Conservation (phyloP, 805 yeast species). For the Cyberlindnera bimundalis region DNA sequence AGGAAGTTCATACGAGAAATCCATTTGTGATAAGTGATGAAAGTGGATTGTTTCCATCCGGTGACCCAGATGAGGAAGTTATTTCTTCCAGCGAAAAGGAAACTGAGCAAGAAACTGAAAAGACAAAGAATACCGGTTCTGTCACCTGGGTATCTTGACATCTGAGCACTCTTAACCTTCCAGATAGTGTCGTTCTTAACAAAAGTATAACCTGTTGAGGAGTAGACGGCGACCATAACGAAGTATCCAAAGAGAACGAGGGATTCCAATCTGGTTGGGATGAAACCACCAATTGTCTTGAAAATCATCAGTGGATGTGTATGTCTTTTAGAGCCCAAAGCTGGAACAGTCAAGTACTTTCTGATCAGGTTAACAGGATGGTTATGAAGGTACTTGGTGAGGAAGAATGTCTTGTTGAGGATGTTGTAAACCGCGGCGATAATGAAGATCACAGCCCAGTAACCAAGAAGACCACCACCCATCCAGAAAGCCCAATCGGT, state of each 20-base stretch:
- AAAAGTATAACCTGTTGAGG: constrained; percentile 20
- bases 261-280: constrained; percentile 27
- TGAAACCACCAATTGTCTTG: constrained; percentile 19
- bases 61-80: constrained; percentile 60
- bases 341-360: constrained; percentile 19
- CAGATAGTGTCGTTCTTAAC: constrained; percentile 21
- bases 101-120: constrained; percentile 46
- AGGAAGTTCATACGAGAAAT: constrained; percentile 43
- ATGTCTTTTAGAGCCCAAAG: constrained; percentile 19
- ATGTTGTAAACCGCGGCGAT: constrained; percentile 34
- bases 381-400: constrained; percentile 16
- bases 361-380: constrained; percentile 17
- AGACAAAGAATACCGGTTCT: constrained; percentile 26
- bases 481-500: constrained; percentile 40
- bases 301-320: constrained; percentile 16
- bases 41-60: constrained; percentile 63
- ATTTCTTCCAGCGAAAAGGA: constrained; percentile 69
- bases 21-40: constrained; percentile 67
- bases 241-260: constrained; percentile 34
- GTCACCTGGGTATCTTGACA: constrained; percentile 27
- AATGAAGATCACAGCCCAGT: constrained; percentile 45
- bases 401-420: constrained; percentile 16
- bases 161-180: constrained; percentile 17
- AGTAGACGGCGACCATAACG: constrained; percentile 18
- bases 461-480: constrained; percentile 45